Evolutionary conservation across 352 stramenopile genomes (phyloP).

Genomic region (Phytophthora fragariae): DNA sequence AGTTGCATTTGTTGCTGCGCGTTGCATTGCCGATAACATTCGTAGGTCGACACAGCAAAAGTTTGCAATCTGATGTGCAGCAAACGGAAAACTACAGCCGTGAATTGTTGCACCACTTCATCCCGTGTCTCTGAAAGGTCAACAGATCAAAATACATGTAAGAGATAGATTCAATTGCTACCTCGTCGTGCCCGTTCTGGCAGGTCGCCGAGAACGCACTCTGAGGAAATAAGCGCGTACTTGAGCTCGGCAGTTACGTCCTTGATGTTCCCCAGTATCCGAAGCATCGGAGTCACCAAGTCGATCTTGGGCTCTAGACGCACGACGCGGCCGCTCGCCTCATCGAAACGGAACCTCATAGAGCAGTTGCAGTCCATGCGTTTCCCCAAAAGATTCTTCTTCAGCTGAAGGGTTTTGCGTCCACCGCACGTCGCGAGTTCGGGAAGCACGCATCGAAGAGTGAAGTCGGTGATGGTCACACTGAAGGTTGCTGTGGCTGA

Average conservation of each 20-base stretch:
- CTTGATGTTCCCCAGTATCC: slow-evolving; percentile 12
- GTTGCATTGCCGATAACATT: too few species aligned
- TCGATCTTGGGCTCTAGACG: slow-evolving; percentile 25
- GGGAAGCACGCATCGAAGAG: slow-evolving; percentile 18
- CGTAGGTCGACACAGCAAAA: too few species aligned
- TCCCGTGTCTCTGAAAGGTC: too few species aligned
- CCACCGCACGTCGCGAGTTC: not conserved
- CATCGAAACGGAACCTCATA: slow-evolving; percentile 23
- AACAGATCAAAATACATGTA: too few species aligned
- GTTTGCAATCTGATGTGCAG: too few species aligned
- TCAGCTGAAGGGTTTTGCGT: not conserved
- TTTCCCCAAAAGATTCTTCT: slow-evolving; percentile 12
- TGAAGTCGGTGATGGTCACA: slow-evolving; percentile 21
- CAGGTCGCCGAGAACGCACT: slow-evolving; percentile 13
- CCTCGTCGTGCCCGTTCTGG: not conserved
- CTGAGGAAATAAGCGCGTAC: slow-evolving; percentile 12
- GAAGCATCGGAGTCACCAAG: slow-evolving; percentile 14
- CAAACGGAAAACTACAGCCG: too few species aligned
- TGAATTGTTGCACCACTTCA: too few species aligned
- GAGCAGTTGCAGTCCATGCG: slow-evolving; percentile 24
- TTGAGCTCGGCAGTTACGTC: slow-evolving; percentile 1
- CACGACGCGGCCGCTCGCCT: not conserved
- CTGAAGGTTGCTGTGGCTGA: slow-evolving; percentile 16
- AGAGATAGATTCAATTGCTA: not conserved
- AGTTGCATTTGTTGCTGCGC: not conserved